phyloP scores from a whole-genome alignment of 352 stramenopile species.

The Globisporangium radiosum region DNA sequence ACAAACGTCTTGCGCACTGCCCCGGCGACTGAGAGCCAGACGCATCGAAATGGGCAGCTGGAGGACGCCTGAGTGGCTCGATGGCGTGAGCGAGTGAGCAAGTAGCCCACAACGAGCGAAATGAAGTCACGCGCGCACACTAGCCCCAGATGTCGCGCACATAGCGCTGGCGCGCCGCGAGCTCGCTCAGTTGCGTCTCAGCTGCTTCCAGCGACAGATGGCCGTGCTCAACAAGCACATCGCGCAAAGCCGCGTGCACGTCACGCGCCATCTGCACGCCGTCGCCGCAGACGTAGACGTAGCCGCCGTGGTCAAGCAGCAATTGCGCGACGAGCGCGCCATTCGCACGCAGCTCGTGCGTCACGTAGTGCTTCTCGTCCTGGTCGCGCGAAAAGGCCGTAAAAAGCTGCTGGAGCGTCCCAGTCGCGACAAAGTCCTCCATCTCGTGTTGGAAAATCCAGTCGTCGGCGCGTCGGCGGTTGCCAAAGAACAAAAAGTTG shows the following conservation, averaged over 20 bases:
- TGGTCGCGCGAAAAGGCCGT: conserved; percentile 91
- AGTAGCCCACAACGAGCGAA: no score
- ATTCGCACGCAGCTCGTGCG: conserved; percentile 75
- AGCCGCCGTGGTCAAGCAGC: conserved; percentile 68
- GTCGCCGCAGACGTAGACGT: conserved; percentile 95
- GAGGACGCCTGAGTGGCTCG: no score
- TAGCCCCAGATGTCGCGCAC: conserved; percentile 86
- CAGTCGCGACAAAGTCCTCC: conserved; percentile 54
- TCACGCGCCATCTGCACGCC: conserved; percentile 94
- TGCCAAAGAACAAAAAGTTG: conserved; percentile 94
- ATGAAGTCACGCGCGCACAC: background rate
- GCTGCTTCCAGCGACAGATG: conserved; percentile 46
- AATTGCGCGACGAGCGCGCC: conserved; percentile 59
- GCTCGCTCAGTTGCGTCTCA: conserved; percentile 43
- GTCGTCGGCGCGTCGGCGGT: conserved; percentile 82
- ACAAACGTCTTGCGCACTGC: no score
- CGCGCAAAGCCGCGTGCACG: conserved; percentile 83
- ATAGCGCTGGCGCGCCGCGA: conserved; percentile 76
- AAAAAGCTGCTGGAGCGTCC: conserved; percentile 78
- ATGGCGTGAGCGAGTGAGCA: no score
- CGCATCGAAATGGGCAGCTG: no score
- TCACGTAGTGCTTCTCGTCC: conserved; percentile 92
- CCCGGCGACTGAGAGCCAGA: no score
- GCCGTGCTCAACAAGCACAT: conserved; percentile 72
- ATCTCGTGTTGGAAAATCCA: conserved; percentile 91